Base-by-base conservation (phyloP, 768 basidiomycete genomes). In the Neoboletus magnificus region DNA sequence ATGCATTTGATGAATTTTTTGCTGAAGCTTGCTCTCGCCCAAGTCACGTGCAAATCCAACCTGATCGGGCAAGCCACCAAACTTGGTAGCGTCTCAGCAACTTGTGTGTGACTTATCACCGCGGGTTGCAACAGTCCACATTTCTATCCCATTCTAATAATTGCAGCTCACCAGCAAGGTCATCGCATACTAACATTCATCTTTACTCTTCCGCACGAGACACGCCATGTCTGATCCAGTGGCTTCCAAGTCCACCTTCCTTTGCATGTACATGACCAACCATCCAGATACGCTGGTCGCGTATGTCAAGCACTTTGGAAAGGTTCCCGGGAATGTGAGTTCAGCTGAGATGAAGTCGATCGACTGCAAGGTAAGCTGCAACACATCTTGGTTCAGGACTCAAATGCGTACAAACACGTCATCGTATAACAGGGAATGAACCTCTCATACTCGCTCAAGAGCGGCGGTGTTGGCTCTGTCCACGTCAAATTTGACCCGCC, bases 241-340 rank as follows among this genome's bases (percentile, higher is more conserved):
- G 0, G 86, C 86, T 13, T 82, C 83, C 12, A 88, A 86, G 62
- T 89, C 89, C 20, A 76, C 74, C 1, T 93, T 91, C 67, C 77
- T 93, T 41, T 81, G 82, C 68, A 87, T 84, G 82, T 93, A 93
- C 75, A 93, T 92, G 91, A 85, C 81, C 30, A 83, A 76, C 58
- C 91, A 92, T 63, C 87, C 87, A 0, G 90, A 92, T 65, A 92
- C 91, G 2, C 76, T 93, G 60, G 88, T 93, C 35, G 88, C 88
- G 4, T 93, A 91, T 61, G 88, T 87, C 40, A 88, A 85, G 60
- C 82, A 86, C 78, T 89, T 79, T 62, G 89, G 86, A 10, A 83
- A 86, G 59, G 78, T 90, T 12, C 77, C 79, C 29, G 74, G 74
- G 37, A 63, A 66, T 27, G 79, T 90, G 18, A 69, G 71, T 3